These are phyloP conservation scores for Fusarium protoensiforme DNA, from an alignment of 2,329 filamentous ascomycete genomes.

Conservation along the genomic window DNA sequence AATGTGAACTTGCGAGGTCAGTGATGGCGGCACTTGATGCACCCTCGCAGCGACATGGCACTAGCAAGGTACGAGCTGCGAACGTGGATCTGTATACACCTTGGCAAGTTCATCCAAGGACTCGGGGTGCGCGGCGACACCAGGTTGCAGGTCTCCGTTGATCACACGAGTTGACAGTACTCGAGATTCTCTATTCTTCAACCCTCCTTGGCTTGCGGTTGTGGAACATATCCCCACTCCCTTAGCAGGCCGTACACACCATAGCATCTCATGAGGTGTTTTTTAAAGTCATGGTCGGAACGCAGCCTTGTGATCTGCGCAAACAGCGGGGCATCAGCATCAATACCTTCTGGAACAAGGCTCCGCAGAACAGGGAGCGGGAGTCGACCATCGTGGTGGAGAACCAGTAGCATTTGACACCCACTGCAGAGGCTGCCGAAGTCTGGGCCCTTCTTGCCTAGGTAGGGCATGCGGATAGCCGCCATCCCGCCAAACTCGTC, in stretches of 20 bases:
- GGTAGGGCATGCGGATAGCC: conserved; percentile 24
- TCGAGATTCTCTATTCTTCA: background rate
- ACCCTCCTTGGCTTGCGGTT: background rate
- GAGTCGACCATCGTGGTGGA: background rate
- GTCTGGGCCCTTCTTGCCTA: conserved; percentile 14
- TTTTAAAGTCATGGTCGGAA: background rate
- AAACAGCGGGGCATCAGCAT: background rate
- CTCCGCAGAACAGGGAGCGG: background rate
- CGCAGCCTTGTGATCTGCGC: background rate
- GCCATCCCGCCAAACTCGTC: conserved; percentile 20
- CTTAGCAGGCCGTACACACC: background rate
- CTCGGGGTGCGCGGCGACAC: background rate
- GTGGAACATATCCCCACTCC: background rate
- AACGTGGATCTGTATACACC: background rate
- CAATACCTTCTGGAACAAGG: background rate
- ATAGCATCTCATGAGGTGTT: background rate
- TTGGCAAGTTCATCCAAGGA: background rate
- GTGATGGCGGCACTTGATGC: background rate
- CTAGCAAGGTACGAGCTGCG: background rate
- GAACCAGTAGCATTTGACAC: background rate
- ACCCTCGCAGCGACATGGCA: background rate
- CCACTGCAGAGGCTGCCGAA: conserved; percentile 26
- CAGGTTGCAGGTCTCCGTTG: background rate
- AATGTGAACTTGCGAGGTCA: background rate
- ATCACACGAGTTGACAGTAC: background rate